Evolutionary conservation across 2,329 filamentous ascomycete species (phyloP).

Genomic region (Setomelanomma holmii): DNA sequence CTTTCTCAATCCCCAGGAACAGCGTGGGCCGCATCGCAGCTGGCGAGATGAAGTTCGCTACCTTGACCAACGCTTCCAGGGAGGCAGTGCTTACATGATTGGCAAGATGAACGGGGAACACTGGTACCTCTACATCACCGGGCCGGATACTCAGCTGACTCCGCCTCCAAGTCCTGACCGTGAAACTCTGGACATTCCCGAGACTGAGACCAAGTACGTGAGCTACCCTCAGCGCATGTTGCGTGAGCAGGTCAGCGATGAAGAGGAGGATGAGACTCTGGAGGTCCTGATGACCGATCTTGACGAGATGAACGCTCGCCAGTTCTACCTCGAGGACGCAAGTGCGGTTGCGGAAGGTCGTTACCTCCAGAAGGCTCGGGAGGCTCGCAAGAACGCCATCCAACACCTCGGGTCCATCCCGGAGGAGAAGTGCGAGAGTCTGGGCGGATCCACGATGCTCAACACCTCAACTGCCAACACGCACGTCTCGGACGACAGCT

Average conservation of each 20-base stretch:
- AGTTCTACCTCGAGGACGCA: conserved; percentile 79
- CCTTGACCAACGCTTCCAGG: conserved; percentile 87
- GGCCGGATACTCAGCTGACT: conserved; percentile 79
- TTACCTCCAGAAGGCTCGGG: conserved; percentile 71
- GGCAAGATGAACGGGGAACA: conserved; percentile 99
- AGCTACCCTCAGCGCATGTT: conserved; percentile 65
- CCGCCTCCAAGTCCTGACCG: conserved; percentile 77
- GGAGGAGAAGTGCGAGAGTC: conserved; percentile 53
- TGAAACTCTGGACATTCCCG: conserved; percentile 50
- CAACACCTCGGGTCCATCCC: conserved; percentile 67
- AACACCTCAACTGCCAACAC: conserved; percentile 51
- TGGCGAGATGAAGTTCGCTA: conserved; percentile 96
- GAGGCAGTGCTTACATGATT: conserved; percentile 98
- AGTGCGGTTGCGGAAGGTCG: conserved; percentile 87
- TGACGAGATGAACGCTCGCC: conserved; percentile 69
- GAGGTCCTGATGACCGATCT: conserved; percentile 74
- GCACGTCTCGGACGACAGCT: conserved; percentile 61
- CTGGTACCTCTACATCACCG: conserved; percentile 98
- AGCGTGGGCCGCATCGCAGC: conserved; percentile 92
- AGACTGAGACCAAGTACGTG: conserved; percentile 66
- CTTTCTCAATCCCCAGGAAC: conserved; percentile 93
- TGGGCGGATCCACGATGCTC: conserved; percentile 43
- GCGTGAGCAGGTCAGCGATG: conserved; percentile 50
- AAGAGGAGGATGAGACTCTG: conserved; percentile 75
- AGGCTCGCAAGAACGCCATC: conserved; percentile 66